A percentile compares a stretch with the other conserved stretches of the same genome.
Evolutionary conservation across 148 eudicot species (phyloP).

Genomic region (Fagopyrum homotropicum): DNA sequence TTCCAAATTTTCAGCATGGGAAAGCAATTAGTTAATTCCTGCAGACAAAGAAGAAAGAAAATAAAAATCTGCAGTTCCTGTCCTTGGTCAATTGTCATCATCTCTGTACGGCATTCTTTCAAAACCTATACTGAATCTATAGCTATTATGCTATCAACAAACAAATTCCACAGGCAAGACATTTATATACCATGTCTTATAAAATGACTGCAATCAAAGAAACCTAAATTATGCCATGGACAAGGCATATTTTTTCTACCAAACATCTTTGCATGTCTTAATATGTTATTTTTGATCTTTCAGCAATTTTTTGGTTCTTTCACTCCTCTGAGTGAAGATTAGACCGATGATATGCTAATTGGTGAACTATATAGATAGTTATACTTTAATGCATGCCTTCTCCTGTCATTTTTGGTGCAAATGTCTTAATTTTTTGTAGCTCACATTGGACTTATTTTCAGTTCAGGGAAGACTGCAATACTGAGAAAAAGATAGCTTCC

Average conservation of each 20-base stretch:
- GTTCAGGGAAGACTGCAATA: constrained; percentile 94
- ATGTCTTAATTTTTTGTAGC: neutral
- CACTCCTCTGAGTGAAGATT: neutral
- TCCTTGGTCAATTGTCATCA: neutral
- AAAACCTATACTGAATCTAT: constrained; percentile 1
- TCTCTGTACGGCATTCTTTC: neutral
- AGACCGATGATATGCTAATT: neutral
- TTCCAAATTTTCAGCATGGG: neutral
- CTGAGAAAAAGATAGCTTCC: constrained; percentile 81
- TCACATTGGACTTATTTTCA: constrained; percentile 22
- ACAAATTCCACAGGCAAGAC: neutral
- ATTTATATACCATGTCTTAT: neutral
- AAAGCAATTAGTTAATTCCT: neutral
- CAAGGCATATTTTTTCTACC: neutral
- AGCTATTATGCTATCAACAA: neutral
- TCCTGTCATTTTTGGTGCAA: neutral
- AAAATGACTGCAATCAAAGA: constrained; percentile 5
- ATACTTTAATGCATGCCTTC: neutral
- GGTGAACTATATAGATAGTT: neutral
- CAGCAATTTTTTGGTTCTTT: neutral
- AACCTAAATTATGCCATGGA: neutral
- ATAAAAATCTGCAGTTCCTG: neutral
- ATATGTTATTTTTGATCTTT: neutral
- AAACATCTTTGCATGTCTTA: neutral
- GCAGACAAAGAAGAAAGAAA: neutral